Evolutionary conservation across 352 stramenopile genomes (phyloP).

Genomic region (Phytophthora sp.): DNA sequence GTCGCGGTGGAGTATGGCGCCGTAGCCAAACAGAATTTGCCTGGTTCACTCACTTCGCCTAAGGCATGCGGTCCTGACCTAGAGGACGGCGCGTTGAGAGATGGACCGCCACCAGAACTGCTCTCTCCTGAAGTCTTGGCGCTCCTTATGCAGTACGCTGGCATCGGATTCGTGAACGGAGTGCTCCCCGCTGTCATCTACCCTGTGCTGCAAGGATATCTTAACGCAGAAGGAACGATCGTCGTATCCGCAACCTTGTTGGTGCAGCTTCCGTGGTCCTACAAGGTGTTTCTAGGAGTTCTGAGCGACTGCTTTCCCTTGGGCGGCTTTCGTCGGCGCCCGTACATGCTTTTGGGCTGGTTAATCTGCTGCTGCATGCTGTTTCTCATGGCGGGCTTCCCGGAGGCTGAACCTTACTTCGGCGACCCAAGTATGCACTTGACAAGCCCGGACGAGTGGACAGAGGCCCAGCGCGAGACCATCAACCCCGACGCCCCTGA

Average conservation of each 20-base stretch:
- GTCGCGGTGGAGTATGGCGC: conserved; percentile 11
- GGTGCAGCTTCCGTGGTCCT: conserved; percentile 63
- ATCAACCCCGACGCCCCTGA: conserved; percentile 50
- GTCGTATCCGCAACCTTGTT: conserved; percentile 53
- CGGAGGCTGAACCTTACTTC: conserved; percentile 56
- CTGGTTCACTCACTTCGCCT: neutral
- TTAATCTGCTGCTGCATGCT: conserved; percentile 52
- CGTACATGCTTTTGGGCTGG: conserved; percentile 72
- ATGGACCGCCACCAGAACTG: conserved; percentile 35
- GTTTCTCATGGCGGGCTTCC: conserved; percentile 47
- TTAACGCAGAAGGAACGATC: conserved; percentile 63
- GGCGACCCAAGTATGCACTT: conserved; percentile 37
- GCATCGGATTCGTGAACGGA: conserved; percentile 57
- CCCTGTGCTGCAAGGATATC: conserved; percentile 60
- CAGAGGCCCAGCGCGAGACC: conserved; percentile 30
- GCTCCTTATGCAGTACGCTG: conserved; percentile 59
- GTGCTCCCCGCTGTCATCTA: conserved; percentile 58
- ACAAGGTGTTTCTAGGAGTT: conserved; percentile 65
- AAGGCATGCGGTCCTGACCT: neutral
- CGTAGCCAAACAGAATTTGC: neutral
- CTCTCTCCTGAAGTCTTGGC: conserved; percentile 39
- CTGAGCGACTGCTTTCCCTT: conserved; percentile 72
- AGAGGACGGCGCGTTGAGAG: conserved; percentile 40
- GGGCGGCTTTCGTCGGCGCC: conserved; percentile 51
- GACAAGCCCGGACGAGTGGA: conserved; percentile 41